phyloP scores from a whole-genome alignment of 495 filamentous ascomycete species.

The Xylona heveae region DNA sequence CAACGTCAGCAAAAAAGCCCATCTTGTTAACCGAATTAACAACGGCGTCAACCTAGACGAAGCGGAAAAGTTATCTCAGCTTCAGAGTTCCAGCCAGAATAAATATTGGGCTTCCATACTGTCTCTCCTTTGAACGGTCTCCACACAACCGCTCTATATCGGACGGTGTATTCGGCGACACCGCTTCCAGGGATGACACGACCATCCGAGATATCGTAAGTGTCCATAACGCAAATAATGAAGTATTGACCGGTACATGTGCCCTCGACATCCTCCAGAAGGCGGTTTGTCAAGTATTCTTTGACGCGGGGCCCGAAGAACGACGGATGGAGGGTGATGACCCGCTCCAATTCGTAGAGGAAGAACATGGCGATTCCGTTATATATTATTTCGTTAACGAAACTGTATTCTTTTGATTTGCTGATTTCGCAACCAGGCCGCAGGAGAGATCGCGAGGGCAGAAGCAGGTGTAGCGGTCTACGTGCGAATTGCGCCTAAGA shows the following conservation, averaged over 20 bases:
- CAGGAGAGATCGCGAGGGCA: too few relatives aligned
- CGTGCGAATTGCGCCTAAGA: too few relatives aligned
- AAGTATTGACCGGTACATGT: conserved; percentile 83
- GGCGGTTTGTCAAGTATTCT: conserved; percentile 63
- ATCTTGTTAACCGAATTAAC: conserved; percentile 75
- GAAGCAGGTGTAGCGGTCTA: too few relatives aligned
- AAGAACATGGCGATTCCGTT: too few relatives aligned
- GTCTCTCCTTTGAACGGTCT: conserved; percentile 91
- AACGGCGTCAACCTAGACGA: conserved; percentile 63
- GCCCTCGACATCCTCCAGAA: conserved; percentile 83
- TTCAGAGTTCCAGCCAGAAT: background rate
- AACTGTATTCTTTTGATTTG: too few relatives aligned
- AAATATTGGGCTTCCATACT: conserved; percentile 29
- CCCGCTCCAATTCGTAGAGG: conserved; percentile 81
- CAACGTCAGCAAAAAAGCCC: conserved; percentile 82
- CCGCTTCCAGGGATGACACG: conserved; percentile 77
- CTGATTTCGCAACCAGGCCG: too few relatives aligned
- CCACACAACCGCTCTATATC: conserved; percentile 93
- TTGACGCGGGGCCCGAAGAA: conserved; percentile 86
- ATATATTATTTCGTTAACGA: too few relatives aligned
- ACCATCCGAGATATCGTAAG: conserved; percentile 78
- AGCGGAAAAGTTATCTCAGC: background rate
- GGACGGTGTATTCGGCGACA: conserved; percentile 80
- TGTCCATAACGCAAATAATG: conserved; percentile 90
- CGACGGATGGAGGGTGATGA: conserved; percentile 84